Base-by-base conservation (phyloP, 2,329 filamentous ascomycete genomes). In the Penicillium sp. region DNA sequence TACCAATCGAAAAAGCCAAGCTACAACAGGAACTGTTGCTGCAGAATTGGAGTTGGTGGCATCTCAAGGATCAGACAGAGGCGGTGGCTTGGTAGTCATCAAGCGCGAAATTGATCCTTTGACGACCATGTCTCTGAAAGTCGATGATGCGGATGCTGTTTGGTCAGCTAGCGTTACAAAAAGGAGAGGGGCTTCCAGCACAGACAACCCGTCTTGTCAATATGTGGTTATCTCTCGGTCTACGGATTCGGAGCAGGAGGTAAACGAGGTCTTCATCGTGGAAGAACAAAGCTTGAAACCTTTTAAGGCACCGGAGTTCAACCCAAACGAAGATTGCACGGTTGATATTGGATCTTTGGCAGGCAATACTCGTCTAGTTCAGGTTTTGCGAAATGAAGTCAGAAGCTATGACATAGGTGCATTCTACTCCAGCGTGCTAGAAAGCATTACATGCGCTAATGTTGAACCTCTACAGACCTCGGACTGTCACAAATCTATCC, bases 401-500 rank as follows among this genome's bases (percentile, higher is more conserved):
- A 84, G 93, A 56, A 93, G 88, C 58, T 99, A 97, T 65, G 92
- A 97, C 71, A 87, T 87, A 73, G 87, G 90, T 93, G 73, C 81
- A 86, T 80, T 42, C 45, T 52, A 34, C 15, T 16, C 21, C 12
- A 48, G 25, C 52, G 18, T 44, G 34, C 35, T 23, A 34, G 31
- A 32, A 40, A 40, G 18, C 40, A 12, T 38, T 42, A 31, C n/a
- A 35, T 34, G 41, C n/a, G 46, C 52, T 55, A 35, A 55, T 45
- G 12, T 2, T 42, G n/a, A 18, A 10, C 16, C 27, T 38, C 31
- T 27, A 32, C 66, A 91, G 90, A 96, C 71, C 83, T 99, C 56
- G 90, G 88, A 12, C 81, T 99, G 50, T 87, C 87, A 44, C 93
- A 97, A 67, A 97, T 99, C 52, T 82, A 97, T 47, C 91, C 92